Conservation (phyloP, 2,329 filamentous ascomycete species). For the Xylariaceae sp. region DNA sequence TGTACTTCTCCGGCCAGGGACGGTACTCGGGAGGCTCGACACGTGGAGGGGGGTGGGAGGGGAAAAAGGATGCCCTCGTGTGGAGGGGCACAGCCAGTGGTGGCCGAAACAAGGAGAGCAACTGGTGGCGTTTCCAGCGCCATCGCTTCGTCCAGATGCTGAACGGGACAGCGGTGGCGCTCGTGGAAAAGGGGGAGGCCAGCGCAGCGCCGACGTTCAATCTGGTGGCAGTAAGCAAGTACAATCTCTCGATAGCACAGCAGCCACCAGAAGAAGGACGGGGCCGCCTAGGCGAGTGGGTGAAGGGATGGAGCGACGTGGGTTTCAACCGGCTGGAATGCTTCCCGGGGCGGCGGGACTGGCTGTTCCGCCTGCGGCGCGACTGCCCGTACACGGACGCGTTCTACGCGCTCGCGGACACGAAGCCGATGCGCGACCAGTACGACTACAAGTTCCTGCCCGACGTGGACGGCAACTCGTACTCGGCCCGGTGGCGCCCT, state of each 20-base stretch:
- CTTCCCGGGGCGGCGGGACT: slow-evolving; percentile 22
- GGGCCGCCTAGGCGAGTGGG: slow-evolving; percentile 35
- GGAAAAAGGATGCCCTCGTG: slow-evolving; percentile 49
- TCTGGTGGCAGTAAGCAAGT: slow-evolving; percentile 32
- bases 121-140: slow-evolving; percentile 62
- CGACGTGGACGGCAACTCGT: slow-evolving; percentile 64
- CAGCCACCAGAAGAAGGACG: slow-evolving; percentile 5
- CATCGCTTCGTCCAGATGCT: slow-evolving; percentile 63
- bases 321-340: slow-evolving; percentile 42
- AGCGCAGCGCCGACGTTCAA: slow-evolving; percentile 40
- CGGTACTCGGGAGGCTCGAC: slow-evolving; percentile 50
- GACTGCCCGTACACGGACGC: slow-evolving; percentile 36
- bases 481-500: slow-evolving; percentile 55
- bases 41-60: slow-evolving; percentile 50
- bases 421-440: slow-evolving; percentile 40
- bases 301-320: slow-evolving; percentile 35
- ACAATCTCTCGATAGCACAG: slow-evolving; percentile 31
- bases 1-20: slow-evolving; percentile 52
- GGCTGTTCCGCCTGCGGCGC: neutral
- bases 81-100: slow-evolving; percentile 62
- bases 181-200: slow-evolving; percentile 37
- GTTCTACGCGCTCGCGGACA: slow-evolving; percentile 29
- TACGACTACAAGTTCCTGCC: slow-evolving; percentile 58
- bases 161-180: slow-evolving; percentile 51
- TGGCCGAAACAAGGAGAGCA: slow-evolving; percentile 42